Conservation (phyloP, 2,329 filamentous ascomycete genomes). For the Xylaria sp. region DNA sequence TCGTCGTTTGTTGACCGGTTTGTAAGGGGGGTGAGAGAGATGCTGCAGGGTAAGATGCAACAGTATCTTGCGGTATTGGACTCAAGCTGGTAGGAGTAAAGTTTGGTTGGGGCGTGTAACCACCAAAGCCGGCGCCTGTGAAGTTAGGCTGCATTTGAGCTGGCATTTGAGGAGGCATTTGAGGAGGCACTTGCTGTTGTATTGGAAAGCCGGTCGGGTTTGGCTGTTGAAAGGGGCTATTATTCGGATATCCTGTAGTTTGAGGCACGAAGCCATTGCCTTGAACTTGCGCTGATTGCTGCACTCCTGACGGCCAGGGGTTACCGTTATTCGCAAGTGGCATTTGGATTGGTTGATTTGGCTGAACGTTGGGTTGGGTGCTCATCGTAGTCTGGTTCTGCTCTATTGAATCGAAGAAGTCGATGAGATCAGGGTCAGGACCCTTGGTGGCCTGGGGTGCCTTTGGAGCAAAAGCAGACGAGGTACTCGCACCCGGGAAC, state of each 20-base stretch:
- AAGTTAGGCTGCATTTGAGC: constrained; percentile 61
- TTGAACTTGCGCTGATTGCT: constrained; percentile 49
- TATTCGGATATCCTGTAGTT: constrained; percentile 53
- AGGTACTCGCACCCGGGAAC: constrained; percentile 55
- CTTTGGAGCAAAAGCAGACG: constrained; percentile 54
- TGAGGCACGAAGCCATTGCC: constrained; percentile 48
- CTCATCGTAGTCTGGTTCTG: constrained; percentile 82
- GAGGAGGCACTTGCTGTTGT: constrained; percentile 55
- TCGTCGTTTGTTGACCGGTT: constrained; percentile 74
- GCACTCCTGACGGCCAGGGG: constrained; percentile 53
- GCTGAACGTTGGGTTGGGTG: constrained; percentile 56
- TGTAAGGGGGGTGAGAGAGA: constrained; percentile 55
- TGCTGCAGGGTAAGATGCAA: constrained; percentile 62
- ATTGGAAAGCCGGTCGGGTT: constrained; percentile 48
- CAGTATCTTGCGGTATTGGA: constrained; percentile 68
- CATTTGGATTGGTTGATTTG: constrained; percentile 44
- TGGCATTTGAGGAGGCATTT: constrained; percentile 59
- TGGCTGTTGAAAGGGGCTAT: constrained; percentile 58
- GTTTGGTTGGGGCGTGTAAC: constrained; percentile 74
- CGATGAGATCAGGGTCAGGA: constrained; percentile 83
- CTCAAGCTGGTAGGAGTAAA: constrained; percentile 66
- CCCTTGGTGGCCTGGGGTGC: constrained; percentile 65
- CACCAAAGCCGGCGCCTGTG: constrained; percentile 84
- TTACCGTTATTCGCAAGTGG: constrained; percentile 52
- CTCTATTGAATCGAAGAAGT: constrained; percentile 95